Evolutionary conservation across 2,329 filamentous ascomycete genomes (phyloP), one percentile per base, ranked within the genome.

Genomic region (Exserohilum rostratum): DNA sequence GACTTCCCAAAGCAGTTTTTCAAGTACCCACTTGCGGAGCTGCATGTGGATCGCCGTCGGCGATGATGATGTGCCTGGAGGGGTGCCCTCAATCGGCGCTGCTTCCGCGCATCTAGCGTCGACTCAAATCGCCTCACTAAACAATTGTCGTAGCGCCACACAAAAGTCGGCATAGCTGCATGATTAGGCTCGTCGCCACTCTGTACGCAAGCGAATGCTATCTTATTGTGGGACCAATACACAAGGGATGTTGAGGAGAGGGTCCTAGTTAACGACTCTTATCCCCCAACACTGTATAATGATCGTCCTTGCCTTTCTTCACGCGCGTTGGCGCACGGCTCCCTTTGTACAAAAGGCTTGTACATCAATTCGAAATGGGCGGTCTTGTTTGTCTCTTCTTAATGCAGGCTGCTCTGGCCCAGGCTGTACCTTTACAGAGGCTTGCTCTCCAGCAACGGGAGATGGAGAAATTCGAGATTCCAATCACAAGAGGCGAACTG

Each of bases 111-210:
- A 25, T 12, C 17, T 51, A 51, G 48, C 33, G 48, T 18, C 20
- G 45, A 45, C 33, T 33, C 33, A 45, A 50, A 29, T n/a, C 33
- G 40, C 39, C 40, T 51, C 31, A 31, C 40, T 31, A 45, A 45
- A 45, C 39, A 18, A 45, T 38, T 31, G 48, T 17, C 40, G 15
- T 39, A 22, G 18, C 48, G 48, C 48, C 48, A 45, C 40, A 17
- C 18, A n/a, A 10, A n/a, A 17, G 31, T 46, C 29, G 40, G 10
- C 11, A 27, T 25, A 45, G 27, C 40, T 35, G 39, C 18, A 17
- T 33, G 31, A 46, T 25, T 31, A 38, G 33, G 33, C 13, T 12
- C 18, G 40, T n/a, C 11, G 20, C 35, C 12, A 50, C 25, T 5
- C 17, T 45, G 22, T 51, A 51, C 31, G 31, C 33, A 45, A 45